phyloP scores from a whole-genome alignment of 1,284 basidiomycete species.

The Tetrapyrgos nigripes region DNA sequence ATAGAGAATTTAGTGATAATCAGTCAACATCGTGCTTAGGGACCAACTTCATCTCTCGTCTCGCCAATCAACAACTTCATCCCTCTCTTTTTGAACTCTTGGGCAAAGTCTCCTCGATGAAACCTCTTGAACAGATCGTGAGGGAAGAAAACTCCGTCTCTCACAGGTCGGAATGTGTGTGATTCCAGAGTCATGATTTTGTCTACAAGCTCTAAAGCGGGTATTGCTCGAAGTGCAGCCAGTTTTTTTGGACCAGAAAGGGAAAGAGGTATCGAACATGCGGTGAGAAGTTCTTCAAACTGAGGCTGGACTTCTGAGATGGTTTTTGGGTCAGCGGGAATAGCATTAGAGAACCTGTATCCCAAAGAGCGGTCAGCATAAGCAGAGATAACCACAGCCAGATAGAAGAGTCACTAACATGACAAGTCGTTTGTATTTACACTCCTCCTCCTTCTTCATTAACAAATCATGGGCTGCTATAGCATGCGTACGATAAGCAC shows the following conservation, averaged over 20 bases:
- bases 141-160: slow-evolving; percentile 18
- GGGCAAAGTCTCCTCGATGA: slow-evolving; percentile 16
- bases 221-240: slow-evolving; percentile 12
- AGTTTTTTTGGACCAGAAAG: slow-evolving; percentile 18
- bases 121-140: slow-evolving; percentile 17
- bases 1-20: not conserved
- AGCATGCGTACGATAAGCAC: slow-evolving; percentile 19
- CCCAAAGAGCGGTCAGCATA: not conserved
- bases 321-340: slow-evolving; percentile 19
- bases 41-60: slow-evolving; percentile 18
- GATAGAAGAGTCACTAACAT: slow-evolving; percentile 10
- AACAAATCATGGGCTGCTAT: slow-evolving; percentile 17
- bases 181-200: slow-evolving; percentile 17
- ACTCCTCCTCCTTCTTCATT: slow-evolving; percentile 4
- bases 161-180: slow-evolving; percentile 18
- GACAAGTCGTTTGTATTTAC: slow-evolving; percentile 15
- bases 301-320: slow-evolving; percentile 19
- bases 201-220: slow-evolving; percentile 13
- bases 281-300: slow-evolving; percentile 16
- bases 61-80: slow-evolving; percentile 18
- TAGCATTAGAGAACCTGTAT: slow-evolving; percentile 22
- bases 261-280: slow-evolving; percentile 11
- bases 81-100: slow-evolving; percentile 15
- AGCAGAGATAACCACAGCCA: not conserved
- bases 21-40: not conserved